Conservation (phyloP, 164 flowering plant species). For the Piper betle region DNA sequence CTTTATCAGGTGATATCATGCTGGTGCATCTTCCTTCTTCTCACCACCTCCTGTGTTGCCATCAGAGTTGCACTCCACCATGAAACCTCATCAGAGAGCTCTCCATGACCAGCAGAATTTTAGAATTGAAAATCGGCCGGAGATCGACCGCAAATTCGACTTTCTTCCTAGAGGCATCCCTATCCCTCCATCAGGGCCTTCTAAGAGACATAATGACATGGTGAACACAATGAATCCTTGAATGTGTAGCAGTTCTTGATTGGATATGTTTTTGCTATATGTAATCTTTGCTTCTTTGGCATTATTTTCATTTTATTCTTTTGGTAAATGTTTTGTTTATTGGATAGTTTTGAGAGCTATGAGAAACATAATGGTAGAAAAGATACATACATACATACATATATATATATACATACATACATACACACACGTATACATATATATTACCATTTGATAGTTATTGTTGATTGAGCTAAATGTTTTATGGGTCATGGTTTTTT, state of each 20-base stretch:
- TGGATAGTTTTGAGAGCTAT: no score
- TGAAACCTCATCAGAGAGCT: neutral
- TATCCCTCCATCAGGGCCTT: constrained; percentile 6
- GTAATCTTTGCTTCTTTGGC: no score
- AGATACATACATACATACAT: no score
- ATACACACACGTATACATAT: no score
- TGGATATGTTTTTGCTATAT: no score
- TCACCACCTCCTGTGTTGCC: neutral
- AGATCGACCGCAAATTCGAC: constrained; percentile 1
- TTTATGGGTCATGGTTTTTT: no score
- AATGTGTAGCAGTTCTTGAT: neutral
- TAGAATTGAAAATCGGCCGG: neutral
- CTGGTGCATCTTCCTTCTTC: neutral
- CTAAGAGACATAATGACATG: constrained; percentile 2
- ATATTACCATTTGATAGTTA: no score
- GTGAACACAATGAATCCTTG: neutral
- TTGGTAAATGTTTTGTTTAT: no score
- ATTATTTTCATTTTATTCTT: no score
- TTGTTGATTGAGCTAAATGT: no score
- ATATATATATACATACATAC: no score
- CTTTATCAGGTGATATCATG: neutral
- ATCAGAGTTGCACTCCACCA: neutral
- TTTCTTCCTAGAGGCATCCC: constrained; percentile 5
- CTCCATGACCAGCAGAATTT: neutral
- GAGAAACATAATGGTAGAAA: no score